Evolutionary conservation across 1,284 basidiomycete genomes (phyloP).

Genomic region (Microbotryum lychnidis-dioicae): DNA sequence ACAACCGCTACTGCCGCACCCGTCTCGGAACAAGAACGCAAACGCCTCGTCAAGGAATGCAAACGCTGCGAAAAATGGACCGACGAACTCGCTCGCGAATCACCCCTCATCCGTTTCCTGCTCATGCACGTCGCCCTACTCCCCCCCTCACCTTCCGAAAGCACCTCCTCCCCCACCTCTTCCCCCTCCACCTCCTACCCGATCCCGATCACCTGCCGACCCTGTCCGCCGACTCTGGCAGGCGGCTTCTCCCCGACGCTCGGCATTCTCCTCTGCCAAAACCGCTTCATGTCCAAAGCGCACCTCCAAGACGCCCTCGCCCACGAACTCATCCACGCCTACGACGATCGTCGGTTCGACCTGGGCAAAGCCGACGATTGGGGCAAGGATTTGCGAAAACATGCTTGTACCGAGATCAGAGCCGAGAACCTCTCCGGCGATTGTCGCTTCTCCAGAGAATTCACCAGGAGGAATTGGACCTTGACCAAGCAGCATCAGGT

Average conservation of each 20-base stretch:
- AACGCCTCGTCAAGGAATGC: constrained; percentile 35
- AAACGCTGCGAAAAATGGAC: constrained; percentile 46
- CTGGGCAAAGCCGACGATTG: constrained; percentile 56
- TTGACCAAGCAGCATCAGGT: constrained; percentile 94
- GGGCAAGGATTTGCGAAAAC: constrained; percentile 71
- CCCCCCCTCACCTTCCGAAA: constrained; percentile 49
- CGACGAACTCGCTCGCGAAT: constrained; percentile 48
- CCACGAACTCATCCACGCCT: constrained; percentile 94
- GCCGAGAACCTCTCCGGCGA: constrained; percentile 90
- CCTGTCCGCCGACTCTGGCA: constrained; percentile 62
- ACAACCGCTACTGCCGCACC: neutral
- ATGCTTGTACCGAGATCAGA: constrained; percentile 95
- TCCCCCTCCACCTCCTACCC: constrained; percentile 49
- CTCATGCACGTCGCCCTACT: constrained; percentile 66
- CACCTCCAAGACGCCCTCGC: constrained; percentile 89
- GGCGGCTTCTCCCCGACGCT: constrained; percentile 75
- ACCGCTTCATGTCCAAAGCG: constrained; percentile 65
- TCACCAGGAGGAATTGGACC: constrained; percentile 59
- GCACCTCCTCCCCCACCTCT: constrained; percentile 33
- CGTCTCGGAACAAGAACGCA: constrained; percentile 6
- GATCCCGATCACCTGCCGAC: constrained; percentile 67
- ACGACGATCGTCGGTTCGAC: constrained; percentile 87
- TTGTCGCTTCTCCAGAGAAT: constrained; percentile 73
- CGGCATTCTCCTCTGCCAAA: constrained; percentile 75
- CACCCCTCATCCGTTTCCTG: constrained; percentile 78